A percentile compares a stretch with the other conserved stretches of the same genome.
These are phyloP conservation scores for Usnea hakonensis DNA, from an alignment of 495 filamentous ascomycete genomes.

Conservation along the genomic window DNA sequence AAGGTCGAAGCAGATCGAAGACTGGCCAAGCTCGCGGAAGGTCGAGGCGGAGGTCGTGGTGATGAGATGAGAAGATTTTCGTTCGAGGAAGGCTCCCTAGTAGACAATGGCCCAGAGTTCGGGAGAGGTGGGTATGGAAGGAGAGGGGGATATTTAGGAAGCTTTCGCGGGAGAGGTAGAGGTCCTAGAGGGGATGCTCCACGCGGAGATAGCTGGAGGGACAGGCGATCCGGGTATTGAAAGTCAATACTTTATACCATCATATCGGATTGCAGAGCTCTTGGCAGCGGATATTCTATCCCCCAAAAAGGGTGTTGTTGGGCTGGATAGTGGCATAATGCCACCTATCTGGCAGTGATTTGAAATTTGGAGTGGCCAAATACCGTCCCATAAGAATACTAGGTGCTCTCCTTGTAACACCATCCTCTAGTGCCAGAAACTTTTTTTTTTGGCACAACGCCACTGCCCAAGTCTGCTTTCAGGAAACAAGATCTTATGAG, in stretches of 20 bases:
- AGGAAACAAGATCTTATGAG: no score
- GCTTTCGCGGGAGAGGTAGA: constrained; percentile 23
- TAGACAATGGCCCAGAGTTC: constrained; percentile 70
- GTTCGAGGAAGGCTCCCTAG: constrained; percentile 64
- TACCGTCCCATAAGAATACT: no score
- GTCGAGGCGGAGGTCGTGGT: constrained; percentile 40
- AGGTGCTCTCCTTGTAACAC: no score
- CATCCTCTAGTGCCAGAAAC: no score
- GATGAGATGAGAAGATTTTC: constrained; percentile 66
- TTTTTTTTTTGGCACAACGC: no score
- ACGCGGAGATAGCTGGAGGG: constrained; percentile 21
- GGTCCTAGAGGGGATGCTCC: constrained; percentile 27
- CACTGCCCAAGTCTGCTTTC: no score
- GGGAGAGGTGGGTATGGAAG: constrained; percentile 36
- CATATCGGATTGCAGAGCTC: not conserved
- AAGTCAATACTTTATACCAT: not conserved
- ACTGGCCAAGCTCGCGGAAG: constrained; percentile 54
- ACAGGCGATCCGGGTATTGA: constrained; percentile 17
- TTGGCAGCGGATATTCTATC: not conserved
- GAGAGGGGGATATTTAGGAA: constrained; percentile 25
- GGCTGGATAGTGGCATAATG: no score
- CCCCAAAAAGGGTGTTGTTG: not conserved
- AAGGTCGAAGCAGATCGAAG: constrained; percentile 49
- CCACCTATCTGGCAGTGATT: no score
- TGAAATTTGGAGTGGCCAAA: no score